A percentile compares a stretch with the other conserved stretches of the same genome.
These are phyloP conservation scores for Turritis glabra DNA, from an alignment of 345 rosid species.

Conservation along the genomic window DNA sequence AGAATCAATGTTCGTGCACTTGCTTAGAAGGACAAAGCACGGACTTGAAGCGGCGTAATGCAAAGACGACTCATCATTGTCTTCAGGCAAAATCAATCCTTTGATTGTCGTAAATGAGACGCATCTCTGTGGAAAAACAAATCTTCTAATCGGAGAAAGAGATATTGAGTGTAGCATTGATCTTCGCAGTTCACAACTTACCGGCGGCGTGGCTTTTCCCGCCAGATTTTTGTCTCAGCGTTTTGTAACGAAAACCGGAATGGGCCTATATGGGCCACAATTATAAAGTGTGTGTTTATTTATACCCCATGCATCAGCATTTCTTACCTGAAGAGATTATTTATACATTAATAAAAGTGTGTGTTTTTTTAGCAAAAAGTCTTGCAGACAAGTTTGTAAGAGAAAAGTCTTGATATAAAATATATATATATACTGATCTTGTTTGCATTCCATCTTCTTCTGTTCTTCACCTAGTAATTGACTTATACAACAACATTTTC, in stretches of 20 bases:
- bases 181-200: conserved; percentile 10
- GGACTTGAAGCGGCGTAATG: conserved; percentile 37
- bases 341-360: background rate
- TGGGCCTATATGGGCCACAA: too few species aligned
- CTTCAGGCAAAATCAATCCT: background rate
- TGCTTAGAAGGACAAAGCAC: conserved; percentile 46
- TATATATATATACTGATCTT: background rate
- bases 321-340: background rate
- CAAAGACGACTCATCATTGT: conserved; percentile 21
- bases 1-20: conserved; percentile 48
- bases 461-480: background rate
- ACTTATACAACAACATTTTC: background rate
- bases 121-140: conserved; percentile 31
- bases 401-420: background rate
- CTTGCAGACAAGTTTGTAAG: background rate
- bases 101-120: conserved; percentile 21
- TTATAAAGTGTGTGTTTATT: too few species aligned
- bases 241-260: background rate
- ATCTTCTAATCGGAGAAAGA: conserved; percentile 15
- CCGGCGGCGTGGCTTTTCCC: conserved; percentile 33
- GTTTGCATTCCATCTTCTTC: background rate
- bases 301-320: conserved; percentile 5
- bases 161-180: conserved; percentile 29
- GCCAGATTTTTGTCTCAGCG: conserved; percentile 12
- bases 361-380: background rate